Conservation (phyloP, 495 filamentous ascomycete species). For the Hypoxylon subgilvum region DNA sequence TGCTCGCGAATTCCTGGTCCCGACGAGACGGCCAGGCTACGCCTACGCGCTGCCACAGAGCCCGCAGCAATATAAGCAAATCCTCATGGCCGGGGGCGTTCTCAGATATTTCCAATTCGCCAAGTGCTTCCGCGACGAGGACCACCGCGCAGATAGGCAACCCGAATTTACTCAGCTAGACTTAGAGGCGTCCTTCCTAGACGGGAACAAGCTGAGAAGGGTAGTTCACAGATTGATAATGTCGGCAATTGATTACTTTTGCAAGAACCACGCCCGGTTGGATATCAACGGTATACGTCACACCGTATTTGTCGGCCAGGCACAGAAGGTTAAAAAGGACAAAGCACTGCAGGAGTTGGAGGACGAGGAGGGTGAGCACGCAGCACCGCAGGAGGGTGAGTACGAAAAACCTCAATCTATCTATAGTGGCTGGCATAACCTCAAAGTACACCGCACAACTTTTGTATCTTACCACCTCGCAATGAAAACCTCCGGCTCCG, state of each 20-base stretch:
- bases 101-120: slow-evolving; percentile 88
- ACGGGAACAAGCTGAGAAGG: slow-evolving; percentile 65
- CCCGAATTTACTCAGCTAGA: slow-evolving; percentile 99
- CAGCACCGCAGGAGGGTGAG: too few relatives aligned
- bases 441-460: too few relatives aligned
- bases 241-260: neutral
- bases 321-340: too few relatives aligned
- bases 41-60: slow-evolving; percentile 95
- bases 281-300: slow-evolving; percentile 11
- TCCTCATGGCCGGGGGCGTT: slow-evolving; percentile 91
- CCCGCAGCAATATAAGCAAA: slow-evolving; percentile 98
- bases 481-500: slow-evolving; percentile 82
- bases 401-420: too few relatives aligned
- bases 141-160: slow-evolving; percentile 88
- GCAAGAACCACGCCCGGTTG: neutral
- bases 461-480: slow-evolving; percentile 78
- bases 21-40: slow-evolving; percentile 71
- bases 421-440: too few relatives aligned
- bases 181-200: slow-evolving; percentile 87
- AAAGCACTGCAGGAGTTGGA: too few relatives aligned
- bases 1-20: slow-evolving; percentile 93
- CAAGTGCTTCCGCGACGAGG: slow-evolving; percentile 94
- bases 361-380: too few relatives aligned
- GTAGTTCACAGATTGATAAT: neutral
- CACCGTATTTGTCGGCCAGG: neutral